Evolutionary conservation across 805 yeast genomes (phyloP).

Genomic region (Candida orba): DNA sequence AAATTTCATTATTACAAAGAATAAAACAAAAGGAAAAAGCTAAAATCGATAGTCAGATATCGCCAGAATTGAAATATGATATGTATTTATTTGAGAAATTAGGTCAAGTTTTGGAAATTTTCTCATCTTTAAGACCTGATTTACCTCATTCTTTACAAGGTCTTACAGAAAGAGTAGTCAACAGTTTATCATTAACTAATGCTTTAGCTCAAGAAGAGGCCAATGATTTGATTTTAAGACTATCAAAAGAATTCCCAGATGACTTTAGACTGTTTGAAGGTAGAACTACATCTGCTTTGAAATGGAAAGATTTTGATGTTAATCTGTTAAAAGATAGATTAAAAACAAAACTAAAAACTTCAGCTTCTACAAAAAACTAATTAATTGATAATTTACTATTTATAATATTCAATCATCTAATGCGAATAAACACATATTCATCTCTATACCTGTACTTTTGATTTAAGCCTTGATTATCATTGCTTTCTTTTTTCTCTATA

Average conservation of each 20-base stretch:
- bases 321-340: conserved; percentile 9
- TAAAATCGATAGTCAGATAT: conserved; percentile 6
- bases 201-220: conserved; percentile 18
- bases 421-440: no score
- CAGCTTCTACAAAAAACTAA: background rate
- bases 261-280: conserved; percentile 15
- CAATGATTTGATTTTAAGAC: conserved; percentile 11
- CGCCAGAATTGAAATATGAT: conserved; percentile 22
- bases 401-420: no score
- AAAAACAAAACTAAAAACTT: background rate
- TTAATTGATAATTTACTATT: background rate
- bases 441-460: no score
- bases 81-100: conserved; percentile 24
- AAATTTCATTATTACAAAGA: conserved; percentile 31
- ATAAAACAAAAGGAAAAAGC: conserved; percentile 31
- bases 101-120: conserved; percentile 25
- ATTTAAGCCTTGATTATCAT: background rate
- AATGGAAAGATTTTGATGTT: conserved; percentile 21
- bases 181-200: conserved; percentile 12
- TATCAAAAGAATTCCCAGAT: conserved; percentile 16
- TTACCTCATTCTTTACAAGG: conserved; percentile 16
- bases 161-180: conserved; percentile 14
- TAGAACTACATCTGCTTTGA: conserved; percentile 11
- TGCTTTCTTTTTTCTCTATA: background rate
- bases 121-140: conserved; percentile 19